Base-by-base conservation (phyloP, 2,329 filamentous ascomycete species). In the Sporothrix pallida region DNA sequence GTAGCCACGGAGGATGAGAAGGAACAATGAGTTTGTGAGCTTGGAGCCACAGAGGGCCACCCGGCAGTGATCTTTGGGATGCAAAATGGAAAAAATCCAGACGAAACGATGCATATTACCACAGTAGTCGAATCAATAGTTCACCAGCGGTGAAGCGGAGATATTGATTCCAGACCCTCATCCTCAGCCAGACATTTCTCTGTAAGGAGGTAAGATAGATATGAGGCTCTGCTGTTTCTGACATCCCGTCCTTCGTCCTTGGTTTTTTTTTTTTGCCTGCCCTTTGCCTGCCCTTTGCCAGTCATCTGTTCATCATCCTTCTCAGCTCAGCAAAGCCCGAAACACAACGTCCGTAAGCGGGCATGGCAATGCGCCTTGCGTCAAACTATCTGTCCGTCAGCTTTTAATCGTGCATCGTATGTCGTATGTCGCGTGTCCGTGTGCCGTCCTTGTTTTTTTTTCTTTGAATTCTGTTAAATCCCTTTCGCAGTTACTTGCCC, bases 151-250 rank as follows among this genome's bases (percentile, higher is more conserved):
- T 60, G 56, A 60, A 37, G 56, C 56, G 56, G 56, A 60, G 56
- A 60, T 37, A 60, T 60, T 60, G 56, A 60, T 60, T 60, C 56
- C 56, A 60, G 56, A 15, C 23, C 56, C 56, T 60, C 56, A 60
- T 26, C 42, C 60, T 15, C 17, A 7, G 31, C 31, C 31, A 37
- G 7, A 7, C 31, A 37, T 37, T 37, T 37, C 31, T 37, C 31
- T 37, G 31, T 37, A 37, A 6, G 31, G 31, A 37, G 31, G 31
- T 37, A 37, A 37, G 31, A 6, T 37, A 31, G 44, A 63, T 37
- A 63, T 20, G 60, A 63, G 60, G 37, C 60, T 63, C 60, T 63
- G 60, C 17, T 46, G n/a, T 63, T 46, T 63, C n/a, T 54, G 15
- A 20, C 52, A 20, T 9, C 5, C 60, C 60, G 42, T 44, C 20